Conservation (phyloP, 108 stramenopile species). For the Skeletonema menzelii region DNA sequence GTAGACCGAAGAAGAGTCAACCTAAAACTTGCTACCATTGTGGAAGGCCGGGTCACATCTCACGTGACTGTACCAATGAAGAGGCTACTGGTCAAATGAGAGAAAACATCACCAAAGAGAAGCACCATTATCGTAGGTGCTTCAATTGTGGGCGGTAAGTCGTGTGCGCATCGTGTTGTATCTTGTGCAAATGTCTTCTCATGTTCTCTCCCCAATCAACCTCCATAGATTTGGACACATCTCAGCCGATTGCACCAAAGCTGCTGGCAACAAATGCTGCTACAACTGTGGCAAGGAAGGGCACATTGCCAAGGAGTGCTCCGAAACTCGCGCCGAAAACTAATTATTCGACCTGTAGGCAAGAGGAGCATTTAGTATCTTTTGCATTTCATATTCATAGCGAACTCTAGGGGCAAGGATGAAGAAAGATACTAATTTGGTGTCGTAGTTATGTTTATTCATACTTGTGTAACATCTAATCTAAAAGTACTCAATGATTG, state of each 20-base stretch:
- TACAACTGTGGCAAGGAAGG: conserved; percentile 82
- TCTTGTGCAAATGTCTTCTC: not conserved
- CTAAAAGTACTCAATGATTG: conserved; percentile 7
- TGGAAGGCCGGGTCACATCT: conserved; percentile 62
- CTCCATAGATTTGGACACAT: conserved; percentile 55
- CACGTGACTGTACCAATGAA: conserved; percentile 59
- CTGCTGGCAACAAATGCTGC: conserved; percentile 74
- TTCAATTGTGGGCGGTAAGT: conserved; percentile 81
- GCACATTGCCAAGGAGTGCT: conserved; percentile 54
- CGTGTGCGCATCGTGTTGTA: too few species aligned
- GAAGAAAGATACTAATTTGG: conserved; percentile 18
- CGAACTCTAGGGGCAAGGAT: not conserved
- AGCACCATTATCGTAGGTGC: conserved; percentile 65
- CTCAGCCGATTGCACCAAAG: conserved; percentile 64
- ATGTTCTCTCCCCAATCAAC: not conserved
- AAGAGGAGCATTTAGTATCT: not conserved
- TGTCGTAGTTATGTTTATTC: conserved; percentile 13
- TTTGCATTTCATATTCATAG: conserved; percentile 6
- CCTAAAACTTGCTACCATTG: conserved; percentile 76
- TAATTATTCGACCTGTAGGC: not conserved
- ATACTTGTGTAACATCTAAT: conserved; percentile 19
- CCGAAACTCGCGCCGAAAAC: conserved; percentile 19
- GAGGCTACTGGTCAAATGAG: conserved; percentile 62
- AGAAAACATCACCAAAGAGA: conserved; percentile 49
- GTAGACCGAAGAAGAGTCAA: conserved; percentile 43